Evolutionary conservation across 148 eudicot species (phyloP).

Genomic region (Chenopodium suecicum): DNA sequence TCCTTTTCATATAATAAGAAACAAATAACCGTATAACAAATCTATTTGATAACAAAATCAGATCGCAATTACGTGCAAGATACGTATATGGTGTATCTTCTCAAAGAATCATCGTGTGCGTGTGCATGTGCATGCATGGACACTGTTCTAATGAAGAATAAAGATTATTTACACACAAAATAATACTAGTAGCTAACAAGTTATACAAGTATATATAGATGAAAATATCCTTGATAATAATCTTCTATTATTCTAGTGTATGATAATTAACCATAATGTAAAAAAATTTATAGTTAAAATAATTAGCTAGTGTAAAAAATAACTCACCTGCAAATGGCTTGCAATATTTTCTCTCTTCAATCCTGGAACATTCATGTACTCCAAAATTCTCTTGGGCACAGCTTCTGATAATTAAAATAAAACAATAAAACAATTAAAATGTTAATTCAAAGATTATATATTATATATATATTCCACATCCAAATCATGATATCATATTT

Average conservation of each 20-base stretch:
- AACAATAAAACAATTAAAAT: not conserved
- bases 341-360: conserved; percentile 60
- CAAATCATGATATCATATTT: not conserved
- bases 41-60: not conserved
- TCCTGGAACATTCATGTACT: conserved; percentile 54
- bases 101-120: not conserved
- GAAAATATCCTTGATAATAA: not conserved
- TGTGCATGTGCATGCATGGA: conserved; percentile 8
- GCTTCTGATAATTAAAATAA: conserved; percentile 32
- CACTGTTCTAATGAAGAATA: not conserved
- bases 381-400: conserved; percentile 55
- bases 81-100: not conserved
- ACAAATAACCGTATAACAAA: not conserved
- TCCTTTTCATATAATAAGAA: too few species aligned
- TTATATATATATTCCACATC: not conserved
- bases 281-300: too few species aligned
- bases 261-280: not conserved
- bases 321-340: conserved; percentile 67
- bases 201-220: not conserved
- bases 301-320: not conserved
- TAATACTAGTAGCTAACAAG: not conserved
- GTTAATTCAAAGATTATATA: not conserved
- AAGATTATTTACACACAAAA: not conserved
- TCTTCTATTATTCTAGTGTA: not conserved
- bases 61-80: not conserved